These are phyloP conservation scores for Corchorus capsularis DNA, from an alignment of 345 rosid species.

Conservation along the genomic window DNA sequence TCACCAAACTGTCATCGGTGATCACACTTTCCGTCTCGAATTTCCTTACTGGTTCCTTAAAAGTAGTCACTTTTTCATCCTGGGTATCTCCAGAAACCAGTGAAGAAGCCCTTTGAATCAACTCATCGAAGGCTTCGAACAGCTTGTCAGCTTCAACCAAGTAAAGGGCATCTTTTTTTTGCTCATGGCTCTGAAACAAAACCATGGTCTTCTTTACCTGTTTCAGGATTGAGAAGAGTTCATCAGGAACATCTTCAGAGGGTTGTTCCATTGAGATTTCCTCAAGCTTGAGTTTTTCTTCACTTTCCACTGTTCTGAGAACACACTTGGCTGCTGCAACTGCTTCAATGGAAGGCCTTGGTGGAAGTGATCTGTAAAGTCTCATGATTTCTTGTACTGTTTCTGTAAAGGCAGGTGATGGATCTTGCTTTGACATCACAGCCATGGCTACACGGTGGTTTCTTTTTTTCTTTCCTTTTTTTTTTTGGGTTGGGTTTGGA, in stretches of 20 bases:
- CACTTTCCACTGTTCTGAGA: conserved; percentile 39
- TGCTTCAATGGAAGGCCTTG: conserved; percentile 59
- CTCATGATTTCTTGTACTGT: conserved; percentile 55
- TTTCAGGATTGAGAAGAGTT: conserved; percentile 46
- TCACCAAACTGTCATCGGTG: conserved; percentile 29
- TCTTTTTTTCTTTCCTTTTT: neutral
- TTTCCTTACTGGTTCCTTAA: conserved; percentile 31
- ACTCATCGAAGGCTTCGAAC: conserved; percentile 47
- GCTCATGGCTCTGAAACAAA: conserved; percentile 50
- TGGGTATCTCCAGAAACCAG: conserved; percentile 50
- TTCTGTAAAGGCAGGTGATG: conserved; percentile 40
- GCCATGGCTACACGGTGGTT: conserved; percentile 40
- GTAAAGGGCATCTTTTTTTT: conserved; percentile 53
- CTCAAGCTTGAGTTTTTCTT: conserved; percentile 47
- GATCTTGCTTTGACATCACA: conserved; percentile 33
- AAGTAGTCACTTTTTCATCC: conserved; percentile 21
- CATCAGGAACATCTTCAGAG: conserved; percentile 48
- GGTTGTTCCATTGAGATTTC: conserved; percentile 41
- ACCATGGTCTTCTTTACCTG: conserved; percentile 44
- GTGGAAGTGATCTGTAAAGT: conserved; percentile 57
- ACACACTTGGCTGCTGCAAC: conserved; percentile 63
- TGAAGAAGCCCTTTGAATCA: conserved; percentile 52
- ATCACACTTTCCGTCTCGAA: conserved; percentile 28
- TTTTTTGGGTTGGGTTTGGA: neutral
- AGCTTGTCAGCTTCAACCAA: conserved; percentile 52